A percentile compares a stretch with the other conserved stretches of the same genome.
phyloP scores from a whole-genome alignment of 768 basidiomycete genomes.

The Lactarius sp. region DNA sequence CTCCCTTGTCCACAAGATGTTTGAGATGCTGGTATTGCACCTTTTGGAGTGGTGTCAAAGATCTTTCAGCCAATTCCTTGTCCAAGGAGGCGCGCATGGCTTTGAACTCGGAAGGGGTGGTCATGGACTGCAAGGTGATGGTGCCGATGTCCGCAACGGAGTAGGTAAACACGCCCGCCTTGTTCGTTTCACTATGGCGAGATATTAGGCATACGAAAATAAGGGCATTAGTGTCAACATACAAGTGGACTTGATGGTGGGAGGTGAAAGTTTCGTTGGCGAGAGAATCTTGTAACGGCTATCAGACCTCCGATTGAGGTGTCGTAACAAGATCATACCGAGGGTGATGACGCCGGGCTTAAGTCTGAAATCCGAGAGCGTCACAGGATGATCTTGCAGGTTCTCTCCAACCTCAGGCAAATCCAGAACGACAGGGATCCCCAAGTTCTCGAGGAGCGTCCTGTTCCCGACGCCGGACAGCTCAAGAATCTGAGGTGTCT shows the following conservation, averaged over 20 bases:
- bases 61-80: conserved; percentile 8
- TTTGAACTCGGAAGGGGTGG: conserved; percentile 17
- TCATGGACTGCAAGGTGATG: conserved; percentile 19
- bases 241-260: conserved; percentile 19
- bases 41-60: conserved; percentile 19
- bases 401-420: conserved; percentile 25
- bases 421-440: conserved; percentile 23
- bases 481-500: conserved; percentile 26
- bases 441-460: conserved; percentile 17
- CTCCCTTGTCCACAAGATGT: conserved; percentile 18
- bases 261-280: conserved; percentile 18
- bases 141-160: conserved; percentile 18
- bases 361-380: conserved; percentile 22
- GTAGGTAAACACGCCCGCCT: conserved; percentile 19
- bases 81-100: conserved; percentile 21
- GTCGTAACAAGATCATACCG: conserved; percentile 5
- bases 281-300: conserved; percentile 11
- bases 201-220: neutral
- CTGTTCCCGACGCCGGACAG: conserved; percentile 21
- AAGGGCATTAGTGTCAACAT: neutral
- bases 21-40: conserved; percentile 20
- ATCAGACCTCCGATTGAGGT: neutral
- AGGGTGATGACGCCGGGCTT: conserved; percentile 19
- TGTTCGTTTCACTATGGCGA: conserved; percentile 8
- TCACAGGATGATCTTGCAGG: conserved; percentile 24